These are phyloP conservation scores for Rhododendron mucronatum DNA, from an alignment of 148 eudicot genomes.

Conservation along the genomic window DNA sequence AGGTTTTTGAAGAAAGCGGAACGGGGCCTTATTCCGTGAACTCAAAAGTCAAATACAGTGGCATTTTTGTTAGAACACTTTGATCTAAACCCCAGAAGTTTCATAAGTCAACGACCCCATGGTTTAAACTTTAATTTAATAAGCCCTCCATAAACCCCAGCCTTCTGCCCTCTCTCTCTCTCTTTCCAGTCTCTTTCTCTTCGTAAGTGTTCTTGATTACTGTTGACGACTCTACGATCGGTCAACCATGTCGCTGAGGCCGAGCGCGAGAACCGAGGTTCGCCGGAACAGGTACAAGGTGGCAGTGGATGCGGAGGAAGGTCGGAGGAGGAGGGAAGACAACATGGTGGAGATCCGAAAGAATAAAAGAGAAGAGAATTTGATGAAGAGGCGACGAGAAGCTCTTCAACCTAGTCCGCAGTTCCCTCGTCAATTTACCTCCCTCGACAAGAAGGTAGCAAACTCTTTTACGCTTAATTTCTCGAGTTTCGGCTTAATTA, in stretches of 20 bases:
- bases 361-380: constrained; percentile 29
- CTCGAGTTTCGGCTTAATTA: neutral
- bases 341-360: constrained; percentile 44
- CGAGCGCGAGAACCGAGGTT: constrained; percentile 24
- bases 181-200: too few relatives aligned
- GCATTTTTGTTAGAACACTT: neutral
- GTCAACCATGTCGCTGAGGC: constrained; percentile 27
- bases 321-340: constrained; percentile 37
- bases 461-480: neutral
- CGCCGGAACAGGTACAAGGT: constrained; percentile 36
- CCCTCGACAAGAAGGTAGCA: constrained; percentile 26
- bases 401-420: constrained; percentile 16
- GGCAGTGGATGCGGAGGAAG: constrained; percentile 40
- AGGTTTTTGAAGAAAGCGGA: too few relatives aligned
- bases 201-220: neutral
- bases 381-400: constrained; percentile 33
- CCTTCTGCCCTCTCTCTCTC: neutral
- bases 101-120: neutral
- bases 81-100: neutral
- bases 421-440: constrained; percentile 12
- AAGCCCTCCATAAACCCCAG: neutral
- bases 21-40: too few relatives aligned
- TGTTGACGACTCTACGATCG: neutral
- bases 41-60: neutral
- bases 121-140: neutral